phyloP scores from a whole-genome alignment of 495 filamentous ascomycete genomes.

The Aspergillus steynii region DNA sequence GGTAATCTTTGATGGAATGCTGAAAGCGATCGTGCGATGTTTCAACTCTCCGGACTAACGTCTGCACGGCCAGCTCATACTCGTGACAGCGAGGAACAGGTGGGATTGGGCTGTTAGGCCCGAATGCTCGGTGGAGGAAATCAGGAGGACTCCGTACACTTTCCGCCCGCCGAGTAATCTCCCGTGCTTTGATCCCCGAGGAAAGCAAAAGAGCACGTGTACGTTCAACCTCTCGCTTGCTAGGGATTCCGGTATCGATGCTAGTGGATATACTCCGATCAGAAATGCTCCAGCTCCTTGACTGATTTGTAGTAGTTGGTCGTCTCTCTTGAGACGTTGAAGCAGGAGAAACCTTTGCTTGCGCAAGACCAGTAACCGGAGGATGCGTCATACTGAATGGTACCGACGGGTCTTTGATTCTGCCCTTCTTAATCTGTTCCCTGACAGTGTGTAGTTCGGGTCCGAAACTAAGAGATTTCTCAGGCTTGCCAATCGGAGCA shows the following conservation, averaged over 20 bases:
- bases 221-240: conserved; percentile 70
- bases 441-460: conserved; percentile 29
- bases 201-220: conserved; percentile 72
- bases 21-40: conserved; percentile 55
- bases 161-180: conserved; percentile 67
- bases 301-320: conserved; percentile 26
- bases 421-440: conserved; percentile 25
- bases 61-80: conserved; percentile 67
- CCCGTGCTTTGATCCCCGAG: conserved; percentile 81
- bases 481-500: conserved; percentile 6
- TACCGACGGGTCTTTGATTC: conserved; percentile 31
- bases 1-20: conserved; percentile 52
- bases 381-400: conserved; percentile 39
- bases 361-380: conserved; percentile 50
- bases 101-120: conserved; percentile 34
- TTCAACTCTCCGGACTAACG: conserved; percentile 59
- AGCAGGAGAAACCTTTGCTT: conserved; percentile 38
- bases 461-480: conserved; percentile 24
- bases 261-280: conserved; percentile 50
- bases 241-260: conserved; percentile 34
- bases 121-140: conserved; percentile 37
- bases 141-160: conserved; percentile 40
- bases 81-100: conserved; percentile 60
- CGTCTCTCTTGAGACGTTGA: conserved; percentile 24
- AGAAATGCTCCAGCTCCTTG: conserved; percentile 67